Conservation (phyloP, 345 rosid species). For the Eucalyptus sp. region DNA sequence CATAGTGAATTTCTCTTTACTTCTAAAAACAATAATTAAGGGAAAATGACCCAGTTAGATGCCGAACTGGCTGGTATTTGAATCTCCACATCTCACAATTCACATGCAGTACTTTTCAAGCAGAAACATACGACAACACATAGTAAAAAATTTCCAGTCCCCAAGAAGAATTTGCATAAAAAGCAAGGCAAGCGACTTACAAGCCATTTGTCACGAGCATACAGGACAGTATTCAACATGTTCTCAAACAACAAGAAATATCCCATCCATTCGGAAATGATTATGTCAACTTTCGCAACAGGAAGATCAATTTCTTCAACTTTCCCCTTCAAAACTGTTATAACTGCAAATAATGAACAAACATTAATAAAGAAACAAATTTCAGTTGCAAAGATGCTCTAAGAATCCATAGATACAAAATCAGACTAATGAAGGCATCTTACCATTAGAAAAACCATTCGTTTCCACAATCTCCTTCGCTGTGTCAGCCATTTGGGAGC, state of each 20-base stretch:
- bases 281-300: constrained; percentile 77
- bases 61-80: background rate
- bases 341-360: constrained; percentile 25
- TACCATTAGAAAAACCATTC: constrained; percentile 86
- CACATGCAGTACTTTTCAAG: background rate
- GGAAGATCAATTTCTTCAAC: constrained; percentile 96
- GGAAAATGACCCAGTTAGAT: background rate
- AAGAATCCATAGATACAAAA: background rate
- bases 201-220: constrained; percentile 98
- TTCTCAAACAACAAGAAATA: constrained; percentile 94
- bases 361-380: background rate
- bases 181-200: constrained; percentile 31
- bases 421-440: background rate
- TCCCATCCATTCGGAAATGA: constrained; percentile 99
- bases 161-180: background rate
- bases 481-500: constrained; percentile 92
- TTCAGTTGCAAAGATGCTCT: background rate
- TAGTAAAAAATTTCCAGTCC: background rate
- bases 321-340: constrained; percentile 97
- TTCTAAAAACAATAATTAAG: background rate
- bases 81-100: background rate
- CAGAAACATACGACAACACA: background rate
- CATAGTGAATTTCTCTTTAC: background rate
- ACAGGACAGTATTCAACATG: constrained; percentile 83
- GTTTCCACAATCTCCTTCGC: constrained; percentile 84